Evolutionary conservation across 768 basidiomycete genomes (phyloP).

Genomic region (Leccinum arenicola): DNA sequence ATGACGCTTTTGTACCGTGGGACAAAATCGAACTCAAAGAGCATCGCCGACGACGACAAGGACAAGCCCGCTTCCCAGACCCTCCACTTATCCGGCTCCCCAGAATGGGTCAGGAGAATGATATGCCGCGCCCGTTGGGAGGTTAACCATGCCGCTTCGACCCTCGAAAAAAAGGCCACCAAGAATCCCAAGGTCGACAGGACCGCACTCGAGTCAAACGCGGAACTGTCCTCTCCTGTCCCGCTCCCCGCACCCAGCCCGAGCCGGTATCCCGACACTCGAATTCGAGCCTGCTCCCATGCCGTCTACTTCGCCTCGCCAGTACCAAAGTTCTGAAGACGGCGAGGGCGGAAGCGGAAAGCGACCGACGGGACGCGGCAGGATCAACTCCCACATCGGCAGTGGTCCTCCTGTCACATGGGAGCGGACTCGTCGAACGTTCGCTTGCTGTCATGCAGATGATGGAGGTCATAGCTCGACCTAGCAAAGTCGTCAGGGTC

Average conservation of each 20-base stretch:
- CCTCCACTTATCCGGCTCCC: too few species aligned
- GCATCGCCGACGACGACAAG: constrained; percentile 27
- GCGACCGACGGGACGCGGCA: constrained; percentile 21
- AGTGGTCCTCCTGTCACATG: too few species aligned
- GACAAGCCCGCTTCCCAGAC: constrained; percentile 24
- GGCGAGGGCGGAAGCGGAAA: constrained; percentile 35
- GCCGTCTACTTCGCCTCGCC: constrained; percentile 14
- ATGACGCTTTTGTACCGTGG: constrained; percentile 83
- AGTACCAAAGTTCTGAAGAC: constrained; percentile 25
- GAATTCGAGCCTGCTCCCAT: constrained; percentile 42
- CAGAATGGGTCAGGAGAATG: too few species aligned
- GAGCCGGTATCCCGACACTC: constrained; percentile 56
- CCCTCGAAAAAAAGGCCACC: too few species aligned
- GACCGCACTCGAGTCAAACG: constrained; percentile 12
- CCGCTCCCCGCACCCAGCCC: constrained; percentile 61
- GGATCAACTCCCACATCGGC: too few species aligned
- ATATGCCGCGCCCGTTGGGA: too few species aligned
- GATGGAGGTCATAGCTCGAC: too few species aligned
- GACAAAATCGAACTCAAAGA: constrained; percentile 69
- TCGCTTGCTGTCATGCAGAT: too few species aligned
- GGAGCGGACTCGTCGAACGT: too few species aligned
- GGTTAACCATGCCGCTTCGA: too few species aligned
- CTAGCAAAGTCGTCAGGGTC: too few species aligned
- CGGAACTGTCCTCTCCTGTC: constrained; percentile 47
- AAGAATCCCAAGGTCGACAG: too few species aligned